A percentile compares a stretch with the other conserved stretches of the same genome.
phyloP scores from a whole-genome alignment of 805 yeast species.

The Candida odintsovae region DNA sequence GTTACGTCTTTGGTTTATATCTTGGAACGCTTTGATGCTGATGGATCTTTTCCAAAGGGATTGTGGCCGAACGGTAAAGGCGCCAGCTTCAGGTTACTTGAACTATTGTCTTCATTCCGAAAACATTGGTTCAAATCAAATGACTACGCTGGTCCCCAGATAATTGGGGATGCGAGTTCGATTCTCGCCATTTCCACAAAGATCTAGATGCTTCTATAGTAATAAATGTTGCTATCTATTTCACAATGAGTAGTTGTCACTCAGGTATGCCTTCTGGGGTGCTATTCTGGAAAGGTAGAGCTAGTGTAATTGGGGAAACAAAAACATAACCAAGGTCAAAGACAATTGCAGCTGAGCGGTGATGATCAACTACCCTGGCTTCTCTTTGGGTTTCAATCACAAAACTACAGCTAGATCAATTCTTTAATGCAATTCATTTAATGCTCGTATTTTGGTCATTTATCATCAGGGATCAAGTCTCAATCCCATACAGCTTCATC shows the following conservation, averaged over 20 bases:
- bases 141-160: background rate
- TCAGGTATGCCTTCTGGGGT: no score
- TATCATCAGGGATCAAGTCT: background rate
- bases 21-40: no score
- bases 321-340: no score
- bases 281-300: no score
- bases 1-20: no score
- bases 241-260: no score
- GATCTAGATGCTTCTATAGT: no score
- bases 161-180: background rate
- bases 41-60: background rate
- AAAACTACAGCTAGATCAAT: background rate
- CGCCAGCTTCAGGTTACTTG: background rate
- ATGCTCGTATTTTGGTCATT: background rate
- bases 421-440: background rate
- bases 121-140: background rate
- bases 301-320: no score
- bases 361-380: no score
- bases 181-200: constrained; percentile 1
- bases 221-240: no score
- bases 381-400: no score
- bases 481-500: background rate
- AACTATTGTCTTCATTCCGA: background rate
- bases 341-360: no score
- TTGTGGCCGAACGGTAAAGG: constrained; percentile 1